These are phyloP conservation scores for Cercis canadensis DNA, from an alignment of 306 rosid species.

Conservation along the genomic window DNA sequence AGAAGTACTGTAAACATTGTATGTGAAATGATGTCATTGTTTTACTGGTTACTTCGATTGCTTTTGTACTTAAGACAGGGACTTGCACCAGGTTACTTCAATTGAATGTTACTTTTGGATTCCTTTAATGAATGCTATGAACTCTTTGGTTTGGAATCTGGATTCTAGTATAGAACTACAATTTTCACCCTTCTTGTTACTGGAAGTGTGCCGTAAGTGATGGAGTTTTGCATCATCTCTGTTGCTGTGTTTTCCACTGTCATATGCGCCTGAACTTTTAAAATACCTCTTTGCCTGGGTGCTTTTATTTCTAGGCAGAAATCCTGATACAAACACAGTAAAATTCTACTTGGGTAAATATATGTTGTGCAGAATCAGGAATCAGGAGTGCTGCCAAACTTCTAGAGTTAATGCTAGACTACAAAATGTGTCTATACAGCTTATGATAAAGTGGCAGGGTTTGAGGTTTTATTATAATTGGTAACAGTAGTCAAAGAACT, in stretches of 20 bases:
- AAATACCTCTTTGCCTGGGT: background rate
- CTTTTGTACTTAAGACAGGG: background rate
- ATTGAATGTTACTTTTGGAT: conserved; percentile 16
- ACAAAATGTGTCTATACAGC: conserved; percentile 23
- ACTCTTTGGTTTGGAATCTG: conserved; percentile 19
- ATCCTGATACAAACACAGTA: background rate
- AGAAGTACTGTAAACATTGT: background rate
- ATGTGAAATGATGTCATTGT: conserved; percentile 5
- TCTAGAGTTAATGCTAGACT: background rate
- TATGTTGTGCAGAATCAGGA: background rate
- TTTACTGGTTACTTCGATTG: background rate
- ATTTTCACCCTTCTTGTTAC: conserved; percentile 16
- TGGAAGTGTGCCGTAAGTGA: background rate
- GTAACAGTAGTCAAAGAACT: background rate
- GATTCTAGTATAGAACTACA: conserved; percentile 8
- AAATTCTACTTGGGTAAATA: background rate
- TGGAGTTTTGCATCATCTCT: background rate
- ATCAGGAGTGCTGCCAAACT: background rate
- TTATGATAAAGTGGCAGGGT: background rate
- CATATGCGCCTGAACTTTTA: background rate
- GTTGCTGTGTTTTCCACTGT: background rate
- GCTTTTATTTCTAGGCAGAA: background rate
- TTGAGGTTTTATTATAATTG: conserved; percentile 10
- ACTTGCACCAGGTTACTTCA: conserved; percentile 18
- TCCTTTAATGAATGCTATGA: conserved; percentile 18